A percentile compares a stretch with the other conserved stretches of the same genome.
Conservation (phyloP, 2,329 filamentous ascomycete genomes). For the Pyrenophora teres region DNA sequence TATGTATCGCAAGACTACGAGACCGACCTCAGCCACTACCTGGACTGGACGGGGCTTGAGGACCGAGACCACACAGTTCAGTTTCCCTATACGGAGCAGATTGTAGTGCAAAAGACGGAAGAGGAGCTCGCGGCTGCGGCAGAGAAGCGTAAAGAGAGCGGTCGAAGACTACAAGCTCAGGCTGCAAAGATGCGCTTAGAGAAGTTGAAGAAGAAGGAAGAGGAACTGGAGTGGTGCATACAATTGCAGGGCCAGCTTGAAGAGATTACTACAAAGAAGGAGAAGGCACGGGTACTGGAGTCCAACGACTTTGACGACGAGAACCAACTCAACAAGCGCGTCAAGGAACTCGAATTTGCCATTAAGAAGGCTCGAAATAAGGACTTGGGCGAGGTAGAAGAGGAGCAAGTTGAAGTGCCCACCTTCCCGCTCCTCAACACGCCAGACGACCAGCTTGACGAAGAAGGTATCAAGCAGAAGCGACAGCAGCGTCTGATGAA, state of each 20-base stretch:
- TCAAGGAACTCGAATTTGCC: conserved; percentile 87
- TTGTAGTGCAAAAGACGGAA: conserved; percentile 88
- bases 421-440: conserved; percentile 87
- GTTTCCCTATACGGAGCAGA: conserved; percentile 89
- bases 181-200: conserved; percentile 97
- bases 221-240: conserved; percentile 93
- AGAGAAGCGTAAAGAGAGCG: conserved; percentile 94
- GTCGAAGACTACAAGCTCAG: conserved; percentile 88
- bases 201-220: conserved; percentile 92
- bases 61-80: conserved; percentile 88
- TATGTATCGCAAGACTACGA: conserved; percentile 88
- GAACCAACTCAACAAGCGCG: conserved; percentile 76
- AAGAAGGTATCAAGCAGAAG: conserved; percentile 89
- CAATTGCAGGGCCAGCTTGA: conserved; percentile 74
- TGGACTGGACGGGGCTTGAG: conserved; percentile 92
- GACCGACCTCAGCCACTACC: conserved; percentile 71
- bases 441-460: conserved; percentile 90
- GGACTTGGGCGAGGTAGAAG: conserved; percentile 80
- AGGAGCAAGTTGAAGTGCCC: conserved; percentile 77
- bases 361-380: conserved; percentile 91
- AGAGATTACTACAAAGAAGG: conserved; percentile 84
- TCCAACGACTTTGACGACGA: conserved; percentile 93
- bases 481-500: conserved; percentile 91
- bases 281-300: conserved; percentile 76
- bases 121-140: conserved; percentile 89